Evolutionary conservation across 179 eudicot species (phyloP).

Genomic region (Carnegiea gigantea): DNA sequence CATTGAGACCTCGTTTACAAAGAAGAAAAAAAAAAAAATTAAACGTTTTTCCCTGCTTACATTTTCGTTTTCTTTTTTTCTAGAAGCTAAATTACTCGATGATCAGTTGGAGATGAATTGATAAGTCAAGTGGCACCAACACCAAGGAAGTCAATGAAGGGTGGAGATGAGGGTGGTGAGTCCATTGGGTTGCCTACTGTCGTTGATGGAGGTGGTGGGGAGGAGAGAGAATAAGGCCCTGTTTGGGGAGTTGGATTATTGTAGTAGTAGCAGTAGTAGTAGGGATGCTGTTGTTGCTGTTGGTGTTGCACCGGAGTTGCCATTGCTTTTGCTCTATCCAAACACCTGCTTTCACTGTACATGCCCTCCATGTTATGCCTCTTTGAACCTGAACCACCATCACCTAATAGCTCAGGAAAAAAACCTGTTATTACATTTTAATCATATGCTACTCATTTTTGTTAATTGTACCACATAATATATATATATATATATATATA

Average conservation of each 20-base stretch:
- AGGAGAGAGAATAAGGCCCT: slow-evolving; percentile 33
- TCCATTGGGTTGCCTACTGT: slow-evolving; percentile 6
- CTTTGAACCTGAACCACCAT: slow-evolving; percentile 34
- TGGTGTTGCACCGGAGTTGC: slow-evolving; percentile 13
- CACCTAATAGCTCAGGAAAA: not conserved
- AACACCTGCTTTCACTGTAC: slow-evolving; percentile 40
- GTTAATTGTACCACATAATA: too few relatives aligned
- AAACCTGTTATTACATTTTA: too few relatives aligned
- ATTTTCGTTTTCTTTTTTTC: not conserved
- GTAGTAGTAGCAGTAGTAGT: slow-evolving; percentile 20
- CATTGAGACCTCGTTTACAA: slow-evolving; percentile 8
- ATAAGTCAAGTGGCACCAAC: slow-evolving; percentile 57
- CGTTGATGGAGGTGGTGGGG: slow-evolving; percentile 30
- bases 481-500: too few relatives aligned
- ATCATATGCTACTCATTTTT: too few relatives aligned
- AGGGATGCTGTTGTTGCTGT: slow-evolving; percentile 13
- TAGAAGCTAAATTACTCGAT: not conserved
- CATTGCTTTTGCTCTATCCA: slow-evolving; percentile 47
- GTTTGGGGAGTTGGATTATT: slow-evolving; percentile 24
- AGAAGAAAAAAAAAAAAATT: not conserved
- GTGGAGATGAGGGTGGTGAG: slow-evolving; percentile 26
- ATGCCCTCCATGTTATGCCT: slow-evolving; percentile 42
- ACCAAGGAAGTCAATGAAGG: slow-evolving; percentile 87
- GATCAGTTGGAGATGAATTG: not conserved
- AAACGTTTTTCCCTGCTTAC: not conserved